Evolutionary conservation across 805 yeast genomes (phyloP).

Genomic region (Gaillardinia entomophila): DNA sequence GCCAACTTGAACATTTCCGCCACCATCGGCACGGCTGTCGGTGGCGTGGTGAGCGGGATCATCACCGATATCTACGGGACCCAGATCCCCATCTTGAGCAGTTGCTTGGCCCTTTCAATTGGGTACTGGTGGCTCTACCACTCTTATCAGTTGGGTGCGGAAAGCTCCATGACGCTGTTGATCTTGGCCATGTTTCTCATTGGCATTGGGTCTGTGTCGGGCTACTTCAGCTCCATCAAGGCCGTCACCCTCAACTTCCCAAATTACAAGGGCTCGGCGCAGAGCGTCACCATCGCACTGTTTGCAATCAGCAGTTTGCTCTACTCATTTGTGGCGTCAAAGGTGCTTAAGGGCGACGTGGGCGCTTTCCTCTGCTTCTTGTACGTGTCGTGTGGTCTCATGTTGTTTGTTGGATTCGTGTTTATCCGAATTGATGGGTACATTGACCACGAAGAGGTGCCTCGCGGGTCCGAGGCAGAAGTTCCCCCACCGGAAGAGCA

Average conservation of each 20-base stretch:
- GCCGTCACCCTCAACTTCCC: slow-evolving; percentile 30
- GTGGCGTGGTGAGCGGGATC: slow-evolving; percentile 27
- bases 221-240: slow-evolving; percentile 28
- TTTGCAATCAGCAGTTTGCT: slow-evolving; percentile 30
- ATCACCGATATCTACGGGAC: slow-evolving; percentile 29
- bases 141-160: slow-evolving; percentile 7
- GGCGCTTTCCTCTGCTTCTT: slow-evolving; percentile 18
- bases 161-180: slow-evolving; percentile 5
- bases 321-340: slow-evolving; percentile 15
- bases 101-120: slow-evolving; percentile 14
- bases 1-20: slow-evolving; percentile 38
- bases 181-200: slow-evolving; percentile 22
- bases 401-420: slow-evolving; percentile 22
- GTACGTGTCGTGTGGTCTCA: slow-evolving; percentile 15
- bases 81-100: slow-evolving; percentile 25
- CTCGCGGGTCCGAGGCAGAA: slow-evolving; percentile 3
- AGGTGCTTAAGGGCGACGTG: slow-evolving; percentile 16
- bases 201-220: slow-evolving; percentile 28
- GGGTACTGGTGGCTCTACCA: slow-evolving; percentile 25
- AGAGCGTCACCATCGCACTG: slow-evolving; percentile 29
- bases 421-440: slow-evolving; percentile 26
- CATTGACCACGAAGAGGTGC: slow-evolving; percentile 7
- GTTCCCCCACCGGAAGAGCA: neutral
- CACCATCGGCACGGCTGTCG: slow-evolving; percentile 26
- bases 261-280: slow-evolving; percentile 27